Evolutionary conservation across 345 rosid species (phyloP), one percentile per base, ranked within the genome.

Genomic region (Acer yangbiense): DNA sequence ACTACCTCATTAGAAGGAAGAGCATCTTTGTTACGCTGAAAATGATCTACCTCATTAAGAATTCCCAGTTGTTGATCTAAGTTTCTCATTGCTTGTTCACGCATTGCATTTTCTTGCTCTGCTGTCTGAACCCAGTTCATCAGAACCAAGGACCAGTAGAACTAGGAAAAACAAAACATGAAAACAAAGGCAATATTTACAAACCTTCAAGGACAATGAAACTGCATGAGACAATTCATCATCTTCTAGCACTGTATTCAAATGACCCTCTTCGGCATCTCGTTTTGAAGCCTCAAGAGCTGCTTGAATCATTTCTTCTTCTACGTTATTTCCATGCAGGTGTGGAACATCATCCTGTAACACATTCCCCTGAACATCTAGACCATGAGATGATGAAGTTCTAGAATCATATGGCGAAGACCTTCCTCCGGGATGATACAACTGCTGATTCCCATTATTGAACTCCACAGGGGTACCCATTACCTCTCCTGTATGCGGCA

Each of bases 251-350:
- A 54, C 23, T 46, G 54, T 54, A 69, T 76, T 73, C 67, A 44
- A 65, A 81, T 44, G 68, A 79, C 50, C 74, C 73, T 74, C 83
- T 73, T 74, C 79, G 82, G 83, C 87, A 79, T 89, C 95, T 69
- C 71, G 82, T 80, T 80, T 88, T 17, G 98, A 95, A 86, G 97
- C 94, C 86, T 89, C 95, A 69, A 93, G 86, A 46, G 97, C 98
- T 74, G 86, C 83, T 83, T 83, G 90, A 67, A 93, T 60, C 94
- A 93, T 90, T 81, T 92, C 90, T 55, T 90, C 92, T 79, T 93
- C 98, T n/a, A 78, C 58, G 83, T 85, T 86, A 57, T 81, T 68
- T 29, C 55, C 75, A 83, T 80, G 29, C n/a, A 72, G 57, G 76
- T 80, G 79, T 21, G 81, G 52, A 23, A 57, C 79, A 72, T 50